Evolutionary conservation across 345 rosid species (phyloP).

Genomic region (Erodium maritimum): DNA sequence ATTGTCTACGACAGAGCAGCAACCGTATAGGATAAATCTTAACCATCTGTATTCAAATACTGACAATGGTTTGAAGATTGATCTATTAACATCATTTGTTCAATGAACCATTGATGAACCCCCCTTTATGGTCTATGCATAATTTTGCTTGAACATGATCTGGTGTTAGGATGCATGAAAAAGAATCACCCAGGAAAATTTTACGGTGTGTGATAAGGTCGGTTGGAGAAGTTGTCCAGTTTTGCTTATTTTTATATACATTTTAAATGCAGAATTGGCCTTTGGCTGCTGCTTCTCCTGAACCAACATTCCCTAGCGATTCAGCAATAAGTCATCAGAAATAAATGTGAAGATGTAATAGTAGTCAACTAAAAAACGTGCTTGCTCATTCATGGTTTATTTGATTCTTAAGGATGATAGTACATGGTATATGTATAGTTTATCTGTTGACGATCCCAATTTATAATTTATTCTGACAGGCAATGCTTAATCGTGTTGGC

Average conservation of each 20-base stretch:
- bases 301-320: background rate
- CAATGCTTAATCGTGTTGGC: conserved; percentile 77
- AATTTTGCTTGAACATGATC: background rate
- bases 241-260: background rate
- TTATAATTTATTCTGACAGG: conserved; percentile 25
- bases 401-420: background rate
- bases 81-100: background rate
- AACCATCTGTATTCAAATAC: background rate
- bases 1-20: background rate
- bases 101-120: too few relatives aligned
- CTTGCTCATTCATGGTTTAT: background rate
- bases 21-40: background rate
- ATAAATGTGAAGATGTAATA: too few relatives aligned
- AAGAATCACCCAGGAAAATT: too few relatives aligned
- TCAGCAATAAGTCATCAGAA: background rate
- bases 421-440: background rate
- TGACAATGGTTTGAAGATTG: background rate
- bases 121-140: background rate
- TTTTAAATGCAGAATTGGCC: too few relatives aligned
- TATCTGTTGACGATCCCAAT: background rate
- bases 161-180: background rate
- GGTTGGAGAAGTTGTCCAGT: too few relatives aligned
- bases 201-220: background rate
- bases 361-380: too few relatives aligned
- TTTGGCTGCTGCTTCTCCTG: background rate